Conservation (phyloP, 352 stramenopile genomes). For the Phytophthora hibernalis region DNA sequence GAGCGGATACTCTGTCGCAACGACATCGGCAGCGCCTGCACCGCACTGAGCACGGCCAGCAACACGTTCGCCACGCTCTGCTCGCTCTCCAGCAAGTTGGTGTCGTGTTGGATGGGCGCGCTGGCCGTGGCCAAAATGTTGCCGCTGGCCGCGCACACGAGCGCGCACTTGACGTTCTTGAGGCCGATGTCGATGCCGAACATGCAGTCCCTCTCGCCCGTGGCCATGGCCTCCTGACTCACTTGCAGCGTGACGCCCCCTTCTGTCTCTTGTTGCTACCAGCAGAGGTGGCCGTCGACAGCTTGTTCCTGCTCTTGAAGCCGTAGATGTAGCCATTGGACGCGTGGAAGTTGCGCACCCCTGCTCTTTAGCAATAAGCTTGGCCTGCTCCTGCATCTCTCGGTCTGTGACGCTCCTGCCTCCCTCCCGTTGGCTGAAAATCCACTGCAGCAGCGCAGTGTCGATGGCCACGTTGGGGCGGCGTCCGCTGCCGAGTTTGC, state of each 20-base stretch:
- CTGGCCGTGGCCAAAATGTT: constrained; percentile 45
- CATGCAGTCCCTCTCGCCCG: constrained; percentile 24
- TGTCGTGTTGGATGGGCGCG: constrained; percentile 32
- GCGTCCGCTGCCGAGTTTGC: constrained; percentile 40
- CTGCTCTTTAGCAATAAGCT: constrained; percentile 21
- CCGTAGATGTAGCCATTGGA: constrained; percentile 45
- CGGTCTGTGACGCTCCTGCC: constrained; percentile 27
- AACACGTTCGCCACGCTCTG: constrained; percentile 51
- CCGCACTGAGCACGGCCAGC: constrained; percentile 30
- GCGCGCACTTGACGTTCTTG: constrained; percentile 68
- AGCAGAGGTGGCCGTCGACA: not conserved
- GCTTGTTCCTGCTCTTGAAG: constrained; percentile 37
- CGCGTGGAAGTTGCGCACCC: constrained; percentile 33
- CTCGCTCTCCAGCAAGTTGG: constrained; percentile 25
- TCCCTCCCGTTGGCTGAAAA: constrained; percentile 16
- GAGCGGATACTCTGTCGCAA: constrained; percentile 32
- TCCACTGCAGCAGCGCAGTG: constrained; percentile 32
- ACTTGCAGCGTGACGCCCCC: constrained; percentile 15
- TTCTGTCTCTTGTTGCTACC: constrained; percentile 6
- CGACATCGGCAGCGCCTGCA: constrained; percentile 37
- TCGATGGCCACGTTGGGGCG: constrained; percentile 31
- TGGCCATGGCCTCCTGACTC: constrained; percentile 9
- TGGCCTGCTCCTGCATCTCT: constrained; percentile 38
- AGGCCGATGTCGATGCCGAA: constrained; percentile 77
- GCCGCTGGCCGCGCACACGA: constrained; percentile 40